Evolutionary conservation across 169 alveolate genomes (phyloP), one percentile per base, ranked within the genome.

Genomic region (Cryptosporidium ubiquitum): DNA sequence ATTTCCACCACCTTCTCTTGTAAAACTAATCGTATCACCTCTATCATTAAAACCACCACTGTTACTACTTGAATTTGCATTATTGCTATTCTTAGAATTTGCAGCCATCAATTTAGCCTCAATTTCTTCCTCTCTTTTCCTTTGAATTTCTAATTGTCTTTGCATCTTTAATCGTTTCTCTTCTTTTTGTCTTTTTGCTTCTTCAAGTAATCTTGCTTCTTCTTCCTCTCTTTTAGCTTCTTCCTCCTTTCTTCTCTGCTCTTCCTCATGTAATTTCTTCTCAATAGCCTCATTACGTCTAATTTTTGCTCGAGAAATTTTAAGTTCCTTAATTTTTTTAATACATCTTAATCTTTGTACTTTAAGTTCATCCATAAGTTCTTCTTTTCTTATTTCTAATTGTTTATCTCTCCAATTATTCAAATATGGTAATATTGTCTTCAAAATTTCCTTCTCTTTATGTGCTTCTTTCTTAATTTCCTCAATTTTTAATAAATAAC

Each of bases 251-350:
- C 94, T 68, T 58, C 92, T 79, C 47, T 93, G 94, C 84, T 94
- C 96, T 75, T 94, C 95, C 52, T 92, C 94, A 6, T 84, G 93
- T 69, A 84, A 68, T 66, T 85, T 79, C 85, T 91, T 86, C 47
- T 93, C 92, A 10, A 91, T 55, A 73, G 93, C 95, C 58, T 86
- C 92, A 35, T 84, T 91, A 18, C 95, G 85, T 70, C 97, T 91
- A 20, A 92, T 93, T 52, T 91, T 91, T 3, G 97, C 97, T 58
- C 97, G 75, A 37, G 92, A 93, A 10, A 94, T 93, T 86, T 94
- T 94, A 55, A 93, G 94, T 3, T 79, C 94, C 58, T 92, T 86
- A 84, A 91, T 91, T 29, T 91, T 92, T 84, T 89, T 92, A 92
- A 92, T 91, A 58, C 92, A 92, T 9, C 84, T 70, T 33, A 42